Base-by-base conservation (phyloP, 2,329 filamentous ascomycete genomes). In the Rhexocercosporidium sp. region DNA sequence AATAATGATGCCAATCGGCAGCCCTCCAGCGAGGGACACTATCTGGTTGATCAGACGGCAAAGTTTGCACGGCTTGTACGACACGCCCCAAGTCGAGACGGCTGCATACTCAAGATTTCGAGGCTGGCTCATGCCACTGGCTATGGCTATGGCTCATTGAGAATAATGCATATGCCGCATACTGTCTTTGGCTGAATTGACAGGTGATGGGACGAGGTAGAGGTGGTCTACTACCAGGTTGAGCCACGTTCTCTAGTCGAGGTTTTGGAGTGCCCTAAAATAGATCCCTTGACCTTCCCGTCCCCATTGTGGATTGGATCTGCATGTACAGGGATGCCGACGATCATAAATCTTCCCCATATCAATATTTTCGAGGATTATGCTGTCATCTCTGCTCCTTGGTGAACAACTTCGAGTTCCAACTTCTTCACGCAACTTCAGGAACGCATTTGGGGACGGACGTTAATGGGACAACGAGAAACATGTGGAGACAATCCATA, bases 321-420 rank as follows among this genome's bases (percentile, higher is more conserved):
- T 62, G 60, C 60, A 63, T 47, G 47, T 29, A 54, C 60, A 63
- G 47, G 60, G 60, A 49, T 49, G 25, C 25, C 25, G n/a, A 25
- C 46, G n/a, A 49, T 49, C 46, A 49, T 22, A 22, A 49, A 49
- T 11, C 20, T 49, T 44, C 39, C 39, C 46, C 46, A 22, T 49
- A 49, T 49, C 14, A 49, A 49, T 22, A 49, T 49, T 27, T 27
- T 49, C 25, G 46, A 25, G 12, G 20, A 22, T 25, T 6, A 49
- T 49, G 46, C 25, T 49, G 46, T 49, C 46, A 49, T 49, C n/a
- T n/a, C 25, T 25, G 46, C n/a, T n/a, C n/a, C n/a, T n/a, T n/a
- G n/a, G n/a, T 22, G n/a, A 22, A 27, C 46, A 5, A 16, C 46
- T 3, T 22, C 39, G 12, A n/a, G 6, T 44, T 2, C 39, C 39